Evolutionary conservation across 176 grass and related monocot species (phyloP).

Genomic region (maize (Zea mays)): DNA sequence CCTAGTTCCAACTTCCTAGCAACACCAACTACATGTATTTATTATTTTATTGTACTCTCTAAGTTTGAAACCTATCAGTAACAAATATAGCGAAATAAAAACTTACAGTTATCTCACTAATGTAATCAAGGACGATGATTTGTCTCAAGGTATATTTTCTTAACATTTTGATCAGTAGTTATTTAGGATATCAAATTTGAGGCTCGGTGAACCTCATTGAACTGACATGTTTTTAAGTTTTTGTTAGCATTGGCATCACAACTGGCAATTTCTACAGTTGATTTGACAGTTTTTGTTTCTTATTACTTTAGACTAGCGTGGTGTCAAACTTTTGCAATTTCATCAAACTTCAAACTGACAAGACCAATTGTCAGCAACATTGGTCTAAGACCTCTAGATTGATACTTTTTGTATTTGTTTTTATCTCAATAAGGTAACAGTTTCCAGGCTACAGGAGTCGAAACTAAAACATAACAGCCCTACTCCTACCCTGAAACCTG

Average conservation of each 20-base stretch:
- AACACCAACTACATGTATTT: conserved; percentile 20
- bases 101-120: neutral
- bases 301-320: neutral
- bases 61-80: conserved; percentile 5
- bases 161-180: neutral
- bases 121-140: neutral
- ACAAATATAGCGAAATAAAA: neutral
- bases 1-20: conserved; percentile 5
- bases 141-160: neutral
- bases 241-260: neutral
- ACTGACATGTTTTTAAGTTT: neutral
- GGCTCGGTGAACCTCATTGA: neutral
- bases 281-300: neutral
- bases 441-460: neutral
- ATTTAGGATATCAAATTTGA: neutral
- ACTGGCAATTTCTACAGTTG: neutral
- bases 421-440: neutral
- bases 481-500: conserved; percentile 30
- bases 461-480: conserved; percentile 14
- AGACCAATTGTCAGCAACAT: neutral
- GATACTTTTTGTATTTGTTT: neutral
- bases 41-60: neutral
- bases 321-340: neutral
- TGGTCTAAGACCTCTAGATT: neutral
- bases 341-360: neutral